Conservation (phyloP, 2,329 filamentous ascomycete species). For the Claviceps sorghi region DNA sequence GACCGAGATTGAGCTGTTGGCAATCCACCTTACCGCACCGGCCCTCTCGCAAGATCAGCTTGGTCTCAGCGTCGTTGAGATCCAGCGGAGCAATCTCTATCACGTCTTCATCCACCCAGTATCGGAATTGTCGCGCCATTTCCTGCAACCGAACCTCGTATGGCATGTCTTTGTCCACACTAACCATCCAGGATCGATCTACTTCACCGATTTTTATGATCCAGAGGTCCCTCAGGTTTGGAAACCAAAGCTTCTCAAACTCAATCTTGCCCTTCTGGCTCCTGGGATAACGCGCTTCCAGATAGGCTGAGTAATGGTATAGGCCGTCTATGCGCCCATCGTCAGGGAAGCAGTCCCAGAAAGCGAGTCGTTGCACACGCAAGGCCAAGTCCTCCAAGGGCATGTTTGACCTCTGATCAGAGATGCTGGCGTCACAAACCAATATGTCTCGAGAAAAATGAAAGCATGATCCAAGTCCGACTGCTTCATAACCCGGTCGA, state of each 20-base stretch:
- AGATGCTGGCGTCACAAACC: neutral
- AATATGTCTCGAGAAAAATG: neutral
- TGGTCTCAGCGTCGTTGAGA: neutral
- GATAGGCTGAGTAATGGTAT: neutral
- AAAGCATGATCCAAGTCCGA: neutral
- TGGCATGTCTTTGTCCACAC: neutral
- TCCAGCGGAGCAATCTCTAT: neutral
- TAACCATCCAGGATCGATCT: neutral
- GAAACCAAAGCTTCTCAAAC: neutral
- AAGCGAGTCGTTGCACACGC: constrained; percentile 20
- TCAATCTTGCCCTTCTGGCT: neutral
- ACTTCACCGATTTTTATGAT: neutral
- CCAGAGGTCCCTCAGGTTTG: neutral
- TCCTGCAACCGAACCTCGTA: neutral
- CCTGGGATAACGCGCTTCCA: neutral
- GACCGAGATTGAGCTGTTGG: constrained; percentile 20
- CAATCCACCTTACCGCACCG: constrained; percentile 17
- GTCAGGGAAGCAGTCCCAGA: constrained; percentile 27
- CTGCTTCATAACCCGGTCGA: neutral
- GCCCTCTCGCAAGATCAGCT: neutral
- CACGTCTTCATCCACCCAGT: neutral
- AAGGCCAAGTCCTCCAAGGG: constrained; percentile 20
- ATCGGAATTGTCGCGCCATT: neutral
- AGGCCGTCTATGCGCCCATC: constrained; percentile 20
- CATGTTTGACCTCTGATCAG: neutral